Evolutionary conservation across 306 rosid species (phyloP), one percentile per base, ranked within the genome.

Genomic region (Prunus padus): DNA sequence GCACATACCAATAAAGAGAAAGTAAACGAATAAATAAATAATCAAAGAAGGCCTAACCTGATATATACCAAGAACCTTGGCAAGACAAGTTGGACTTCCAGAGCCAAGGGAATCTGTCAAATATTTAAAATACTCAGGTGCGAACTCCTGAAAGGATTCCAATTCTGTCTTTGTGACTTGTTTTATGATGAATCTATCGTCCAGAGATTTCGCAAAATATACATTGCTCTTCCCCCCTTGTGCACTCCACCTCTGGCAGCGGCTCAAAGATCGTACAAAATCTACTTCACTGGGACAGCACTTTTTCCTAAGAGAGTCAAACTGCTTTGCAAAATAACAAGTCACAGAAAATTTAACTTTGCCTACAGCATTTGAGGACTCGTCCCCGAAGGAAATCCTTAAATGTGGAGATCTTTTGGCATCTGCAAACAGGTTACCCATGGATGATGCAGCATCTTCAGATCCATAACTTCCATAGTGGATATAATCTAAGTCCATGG

Each of bases 191-290:
- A 96, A 92, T 73, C 99, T 85, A 65, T 92, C 99, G 71, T 96
- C 99, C 77, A 92, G 77, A 10, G 99, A 90, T 87, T 89, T 96
- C 65, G 99, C 99, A 71, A 96, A 92, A 78, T 96, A 96, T 8
- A 89, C 99, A 79, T 92, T 96, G 85, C 99, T 96, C 86, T 92
- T 96, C 62, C 99, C 99, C 65, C 99, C 99, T 84, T 96, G 98
- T 6, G 99, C 99, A 49, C 92, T 88, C 99, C 99, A 96, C 81
- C 88, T 82, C 85, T 25, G 86, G 74, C 98, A 83, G 37, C 99
- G 98, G 85, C 97, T 90, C 87, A 96, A 78, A 56, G 99, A 96
- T 57, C 98, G 87, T 60, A 96, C 76, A 67, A 89, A 92, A 82
- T 96, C 98, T 52, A 87, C 90, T 82, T 86, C 92, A 42, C 67